Evolutionary conservation across 768 basidiomycete genomes (phyloP).

Genomic region (Mycena epipterygia): DNA sequence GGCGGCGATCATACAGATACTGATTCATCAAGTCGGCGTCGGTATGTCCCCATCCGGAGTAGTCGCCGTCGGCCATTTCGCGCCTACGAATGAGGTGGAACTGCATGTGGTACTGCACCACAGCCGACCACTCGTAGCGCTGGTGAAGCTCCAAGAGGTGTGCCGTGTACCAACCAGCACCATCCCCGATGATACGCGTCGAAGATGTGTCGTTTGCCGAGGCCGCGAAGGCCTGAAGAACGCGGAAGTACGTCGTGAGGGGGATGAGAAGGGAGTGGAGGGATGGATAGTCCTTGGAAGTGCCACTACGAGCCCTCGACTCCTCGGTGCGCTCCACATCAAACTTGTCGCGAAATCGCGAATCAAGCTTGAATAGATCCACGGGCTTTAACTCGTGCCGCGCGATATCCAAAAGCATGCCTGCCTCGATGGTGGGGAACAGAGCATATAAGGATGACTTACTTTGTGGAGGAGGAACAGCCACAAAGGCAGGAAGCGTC

Average conservation of each 20-base stretch:
- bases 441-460: slow-evolving; percentile 2
- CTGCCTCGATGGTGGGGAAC: slow-evolving; percentile 10
- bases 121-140: slow-evolving; percentile 9
- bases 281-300: not conserved
- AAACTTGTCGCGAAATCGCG: slow-evolving; percentile 8
- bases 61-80: slow-evolving; percentile 1
- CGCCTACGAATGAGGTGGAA: not conserved
- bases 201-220: not conserved
- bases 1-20: not conserved
- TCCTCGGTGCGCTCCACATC: slow-evolving; percentile 9
- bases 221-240: slow-evolving; percentile 1
- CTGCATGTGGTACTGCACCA: slow-evolving; percentile 7
- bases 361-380: slow-evolving; percentile 10
- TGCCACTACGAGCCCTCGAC: not conserved
- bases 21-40: not conserved
- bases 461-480: not conserved
- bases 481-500: not conserved
- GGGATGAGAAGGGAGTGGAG: slow-evolving; percentile 7
- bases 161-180: not conserved
- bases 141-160: not conserved
- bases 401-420: slow-evolving; percentile 8
- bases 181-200: not conserved
- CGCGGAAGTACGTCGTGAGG: slow-evolving; percentile 7
- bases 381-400: slow-evolving; percentile 4
- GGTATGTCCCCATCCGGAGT: not conserved